Conservation (phyloP, 306 rosid species). For the Canavalia ensiformis region DNA sequence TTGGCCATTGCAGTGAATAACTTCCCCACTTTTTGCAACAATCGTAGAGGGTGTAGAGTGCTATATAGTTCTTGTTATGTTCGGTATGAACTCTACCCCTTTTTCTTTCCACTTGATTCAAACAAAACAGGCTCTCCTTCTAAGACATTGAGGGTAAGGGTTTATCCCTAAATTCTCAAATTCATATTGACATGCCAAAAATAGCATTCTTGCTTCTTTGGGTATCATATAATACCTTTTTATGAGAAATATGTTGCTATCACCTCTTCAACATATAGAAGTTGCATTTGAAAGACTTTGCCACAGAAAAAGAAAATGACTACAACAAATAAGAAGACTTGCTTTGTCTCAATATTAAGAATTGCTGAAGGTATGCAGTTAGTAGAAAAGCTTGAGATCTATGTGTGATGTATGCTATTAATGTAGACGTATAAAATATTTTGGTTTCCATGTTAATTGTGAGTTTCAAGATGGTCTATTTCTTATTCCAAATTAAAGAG, state of each 20-base stretch:
- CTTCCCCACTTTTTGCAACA: conserved; percentile 53
- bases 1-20: conserved; percentile 67
- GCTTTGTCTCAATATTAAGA: background rate
- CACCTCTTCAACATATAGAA: conserved; percentile 11
- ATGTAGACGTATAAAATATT: conserved; percentile 5
- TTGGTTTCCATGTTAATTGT: background rate
- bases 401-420: background rate
- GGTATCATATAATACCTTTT: background rate
- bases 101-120: conserved; percentile 71
- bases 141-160: conserved; percentile 40
- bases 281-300: conserved; percentile 3
- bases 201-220: background rate
- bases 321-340: background rate
- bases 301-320: background rate
- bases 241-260: background rate
- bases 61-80: conserved; percentile 74
- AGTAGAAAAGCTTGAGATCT: background rate
- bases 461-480: background rate
- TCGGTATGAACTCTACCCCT: conserved; percentile 73
- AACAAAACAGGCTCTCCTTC: conserved; percentile 30
- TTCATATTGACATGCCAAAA: background rate
- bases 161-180: conserved; percentile 38
- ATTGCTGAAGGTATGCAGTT: background rate
- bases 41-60: conserved; percentile 68
- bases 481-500: background rate